phyloP scores from a whole-genome alignment of 768 basidiomycete genomes.

The Tricholoma terreum region DNA sequence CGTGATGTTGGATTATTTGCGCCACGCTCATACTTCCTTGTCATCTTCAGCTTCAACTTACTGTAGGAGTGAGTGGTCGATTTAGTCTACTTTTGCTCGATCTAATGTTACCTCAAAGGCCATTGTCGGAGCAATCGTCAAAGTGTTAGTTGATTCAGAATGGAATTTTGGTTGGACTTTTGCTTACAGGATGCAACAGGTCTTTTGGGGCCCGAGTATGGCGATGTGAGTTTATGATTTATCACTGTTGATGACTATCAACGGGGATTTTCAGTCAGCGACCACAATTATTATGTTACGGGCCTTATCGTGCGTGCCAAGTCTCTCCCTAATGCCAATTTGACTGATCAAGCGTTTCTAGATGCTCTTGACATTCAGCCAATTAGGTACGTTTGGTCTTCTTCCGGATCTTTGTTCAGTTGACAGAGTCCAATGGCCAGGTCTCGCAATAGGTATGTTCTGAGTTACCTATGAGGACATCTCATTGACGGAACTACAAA shows the following conservation, averaged over 20 bases:
- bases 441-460: constrained; percentile 38
- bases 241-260: background rate
- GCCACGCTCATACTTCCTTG: constrained; percentile 2
- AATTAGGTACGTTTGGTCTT: constrained; percentile 40
- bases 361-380: constrained; percentile 45
- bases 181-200: constrained; percentile 27
- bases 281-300: constrained; percentile 50
- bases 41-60: constrained; percentile 42
- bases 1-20: background rate
- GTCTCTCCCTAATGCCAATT: background rate
- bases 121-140: constrained; percentile 56
- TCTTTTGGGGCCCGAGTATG: constrained; percentile 61
- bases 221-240: constrained; percentile 44
- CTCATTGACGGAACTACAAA: background rate
- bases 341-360: constrained; percentile 20
- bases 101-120: constrained; percentile 31
- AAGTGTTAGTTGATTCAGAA: constrained; percentile 29
- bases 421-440: constrained; percentile 14
- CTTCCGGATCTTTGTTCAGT: background rate
- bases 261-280: constrained; percentile 44
- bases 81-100: background rate
- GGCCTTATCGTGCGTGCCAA: constrained; percentile 48
- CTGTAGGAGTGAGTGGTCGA: constrained; percentile 35
- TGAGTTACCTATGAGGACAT: background rate
- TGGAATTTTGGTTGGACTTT: background rate